Percentiles rank a stretch among this genome's conserved stretches.
Evolutionary conservation across 148 eudicot genomes (phyloP).

Genomic region (Mesembryanthemum crystallinum): DNA sequence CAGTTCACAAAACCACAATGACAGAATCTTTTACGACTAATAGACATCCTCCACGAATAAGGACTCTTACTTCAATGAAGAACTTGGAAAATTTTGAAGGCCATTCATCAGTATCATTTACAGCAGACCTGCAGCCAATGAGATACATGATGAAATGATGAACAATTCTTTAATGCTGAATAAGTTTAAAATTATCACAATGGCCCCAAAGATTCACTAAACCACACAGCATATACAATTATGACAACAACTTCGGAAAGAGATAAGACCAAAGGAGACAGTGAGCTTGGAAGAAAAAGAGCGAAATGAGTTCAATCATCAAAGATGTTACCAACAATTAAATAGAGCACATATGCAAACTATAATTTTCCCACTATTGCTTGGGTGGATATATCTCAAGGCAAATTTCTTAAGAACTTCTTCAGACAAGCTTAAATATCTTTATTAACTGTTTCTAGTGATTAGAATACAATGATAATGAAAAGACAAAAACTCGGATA

Average conservation of each 20-base stretch:
- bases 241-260: neutral
- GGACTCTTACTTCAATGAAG: conserved; percentile 71
- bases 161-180: neutral
- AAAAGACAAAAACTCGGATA: neutral
- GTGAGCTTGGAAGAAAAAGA: conserved; percentile 2
- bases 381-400: no score
- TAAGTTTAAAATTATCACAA: neutral
- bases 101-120: conserved; percentile 89
- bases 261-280: no score
- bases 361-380: no score
- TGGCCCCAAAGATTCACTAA: neutral
- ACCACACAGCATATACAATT: neutral
- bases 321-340: neutral
- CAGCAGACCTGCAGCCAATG: conserved; percentile 71
- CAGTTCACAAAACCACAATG: neutral
- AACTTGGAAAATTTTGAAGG: conserved; percentile 95
- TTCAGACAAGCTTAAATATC: neutral
- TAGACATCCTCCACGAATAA: neutral
- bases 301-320: neutral
- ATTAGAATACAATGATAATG: neutral
- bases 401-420: no score
- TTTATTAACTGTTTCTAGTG: neutral
- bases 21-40: neutral
- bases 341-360: no score
- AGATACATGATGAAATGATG: neutral